phyloP scores from a whole-genome alignment of 1,284 basidiomycete species.

The Ustilago bromivora region DNA sequence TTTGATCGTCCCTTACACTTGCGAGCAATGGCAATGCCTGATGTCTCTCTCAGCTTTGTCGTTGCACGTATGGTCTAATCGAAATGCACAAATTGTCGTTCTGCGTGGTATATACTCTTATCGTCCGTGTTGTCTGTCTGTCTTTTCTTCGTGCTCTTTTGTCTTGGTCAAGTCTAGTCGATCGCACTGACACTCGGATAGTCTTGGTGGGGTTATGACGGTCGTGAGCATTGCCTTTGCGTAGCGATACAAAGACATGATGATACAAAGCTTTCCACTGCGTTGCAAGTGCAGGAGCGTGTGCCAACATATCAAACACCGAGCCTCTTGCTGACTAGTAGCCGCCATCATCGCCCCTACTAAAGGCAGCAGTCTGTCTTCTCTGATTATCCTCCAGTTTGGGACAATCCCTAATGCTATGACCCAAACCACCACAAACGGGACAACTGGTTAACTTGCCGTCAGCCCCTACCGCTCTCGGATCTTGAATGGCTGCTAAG shows the following conservation, averaged over 20 bases:
- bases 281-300: no score
- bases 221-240: not conserved
- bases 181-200: no score
- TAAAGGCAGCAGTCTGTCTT: conserved; percentile 48
- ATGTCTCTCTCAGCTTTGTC: conserved; percentile 15
- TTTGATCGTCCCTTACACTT: conserved; percentile 9
- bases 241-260: not conserved
- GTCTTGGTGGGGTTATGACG: no score
- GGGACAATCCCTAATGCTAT: conserved; percentile 91
- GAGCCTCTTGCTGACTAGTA: conserved; percentile 11
- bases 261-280: not conserved
- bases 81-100: conserved; percentile 43
- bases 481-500: conserved; percentile 89
- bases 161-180: no score
- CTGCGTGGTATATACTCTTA: conserved; percentile 35
- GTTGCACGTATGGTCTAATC: not conserved
- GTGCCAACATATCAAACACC: no score
- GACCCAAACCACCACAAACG: conserved; percentile 97
- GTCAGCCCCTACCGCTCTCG: conserved; percentile 77
- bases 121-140: not conserved
- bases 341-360: conserved; percentile 42
- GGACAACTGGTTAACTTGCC: conserved; percentile 87
- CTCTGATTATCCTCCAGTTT: conserved; percentile 94
- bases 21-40: not conserved
- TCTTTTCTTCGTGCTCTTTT: no score